Base-by-base conservation (phyloP, 371 early-diverging fungal genomes). In the Rhizopus sp. region DNA sequence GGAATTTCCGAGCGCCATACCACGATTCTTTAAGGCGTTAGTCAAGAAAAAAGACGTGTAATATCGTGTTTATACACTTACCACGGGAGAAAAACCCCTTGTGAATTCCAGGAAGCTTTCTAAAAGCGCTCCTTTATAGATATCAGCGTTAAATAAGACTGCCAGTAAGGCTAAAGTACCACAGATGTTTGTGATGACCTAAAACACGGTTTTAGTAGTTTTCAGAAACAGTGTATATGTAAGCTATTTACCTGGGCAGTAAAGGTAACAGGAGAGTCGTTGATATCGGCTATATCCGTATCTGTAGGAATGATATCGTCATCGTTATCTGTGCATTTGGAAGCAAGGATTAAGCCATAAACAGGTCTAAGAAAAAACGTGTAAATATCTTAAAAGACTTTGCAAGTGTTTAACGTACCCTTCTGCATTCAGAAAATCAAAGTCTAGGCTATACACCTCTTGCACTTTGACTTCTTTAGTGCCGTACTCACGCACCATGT, bases 91-190 rank as follows among this genome's bases (percentile, higher is more conserved):
- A 12, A 62, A 59, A 0, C 50, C 50, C 35, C 45, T n/a, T 9
- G 63, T 59, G 10, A 53, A 53, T 0, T 59, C 30, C 7, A 59
- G 31, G 10, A 67, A 67, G 3, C 34, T 38, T 16, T 32, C 44
- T 4, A 68, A 38, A 16, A 55, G 12, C 10, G 44, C 38, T 7
- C 68, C 63, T 40, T 32, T 55, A 3, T 62, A 46, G 7, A 59
- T 44, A 40, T 59, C 45, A 8, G 40, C 39, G 16, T 68, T 63
- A 9, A 60, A 46, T n/a, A 68, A 17, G 10, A 63, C 38, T n/a
- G 53, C 56, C 9, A 68, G 7, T 2, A 68, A 47, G 7, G 63
- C 68, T 5, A 60, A 46, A n/a, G 60, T 60, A n/a, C 53, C 63
- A 38, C 60, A 68, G 0, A 53, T 50, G 12, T 68, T 60, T 2